Conservation (phyloP, 2,329 filamentous ascomycete genomes). For the Xylariomycetidae sp. region DNA sequence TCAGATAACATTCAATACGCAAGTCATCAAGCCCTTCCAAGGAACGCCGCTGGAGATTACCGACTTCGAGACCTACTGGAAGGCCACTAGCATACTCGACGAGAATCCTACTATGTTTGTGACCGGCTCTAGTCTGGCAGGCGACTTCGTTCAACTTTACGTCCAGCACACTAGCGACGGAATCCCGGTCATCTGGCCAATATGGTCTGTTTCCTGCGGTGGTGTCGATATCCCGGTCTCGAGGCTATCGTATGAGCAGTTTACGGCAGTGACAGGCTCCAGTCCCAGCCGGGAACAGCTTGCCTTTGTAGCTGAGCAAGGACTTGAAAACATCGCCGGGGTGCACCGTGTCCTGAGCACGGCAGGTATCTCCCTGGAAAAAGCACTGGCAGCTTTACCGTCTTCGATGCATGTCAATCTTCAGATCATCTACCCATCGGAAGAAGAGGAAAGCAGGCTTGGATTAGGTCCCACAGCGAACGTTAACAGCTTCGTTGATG, state of each 20-base stretch:
- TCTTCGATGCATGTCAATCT: slow-evolving; percentile 80
- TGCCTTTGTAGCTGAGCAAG: slow-evolving; percentile 36
- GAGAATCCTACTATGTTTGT: slow-evolving; percentile 80
- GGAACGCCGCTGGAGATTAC: slow-evolving; percentile 93
- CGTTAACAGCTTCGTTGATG: slow-evolving; percentile 81
- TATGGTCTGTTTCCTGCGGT: slow-evolving; percentile 71
- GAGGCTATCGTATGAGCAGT: slow-evolving; percentile 69
- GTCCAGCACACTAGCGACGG: slow-evolving; percentile 88
- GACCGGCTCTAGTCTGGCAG: slow-evolving; percentile 89
- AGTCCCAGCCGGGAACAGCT: slow-evolving; percentile 39
- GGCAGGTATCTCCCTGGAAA: slow-evolving; percentile 72
- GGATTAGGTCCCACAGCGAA: slow-evolving; percentile 71
- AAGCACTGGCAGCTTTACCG: slow-evolving; percentile 71
- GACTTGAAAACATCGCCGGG: slow-evolving; percentile 51
- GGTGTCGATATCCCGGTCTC: slow-evolving; percentile 78
- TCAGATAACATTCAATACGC: slow-evolving; percentile 87
- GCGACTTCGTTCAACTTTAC: slow-evolving; percentile 89
- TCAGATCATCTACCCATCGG: slow-evolving; percentile 81
- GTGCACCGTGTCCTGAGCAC: slow-evolving; percentile 67
- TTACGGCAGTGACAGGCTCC: slow-evolving; percentile 46
- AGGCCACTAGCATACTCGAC: slow-evolving; percentile 89
- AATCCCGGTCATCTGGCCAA: slow-evolving; percentile 79
- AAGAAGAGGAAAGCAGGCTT: slow-evolving; percentile 63
- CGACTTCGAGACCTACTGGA: slow-evolving; percentile 99
- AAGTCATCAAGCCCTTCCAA: slow-evolving; percentile 93